These are phyloP conservation scores for Cunninghamia lanceolata DNA, from an alignment of 75 land plant genomes.

Conservation along the genomic window DNA sequence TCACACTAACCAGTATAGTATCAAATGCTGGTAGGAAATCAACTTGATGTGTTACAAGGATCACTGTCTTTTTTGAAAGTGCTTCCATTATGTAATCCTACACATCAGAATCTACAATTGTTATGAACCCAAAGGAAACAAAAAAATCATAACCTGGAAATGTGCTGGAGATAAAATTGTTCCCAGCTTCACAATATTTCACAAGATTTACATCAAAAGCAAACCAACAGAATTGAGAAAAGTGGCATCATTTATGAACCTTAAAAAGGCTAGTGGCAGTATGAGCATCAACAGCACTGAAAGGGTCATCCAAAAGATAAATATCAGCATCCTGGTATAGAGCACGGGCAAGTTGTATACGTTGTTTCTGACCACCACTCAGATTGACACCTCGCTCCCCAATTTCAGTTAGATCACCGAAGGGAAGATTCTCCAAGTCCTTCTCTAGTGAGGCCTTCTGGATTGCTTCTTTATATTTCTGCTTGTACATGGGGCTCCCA, in stretches of 20 bases:
- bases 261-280: constrained; percentile 26
- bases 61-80: constrained; percentile 61
- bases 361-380: constrained; percentile 47
- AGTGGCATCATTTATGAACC: constrained; percentile 4
- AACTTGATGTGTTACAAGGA: constrained; percentile 90
- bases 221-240: not conserved
- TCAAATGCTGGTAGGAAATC: constrained; percentile 82
- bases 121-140: not conserved
- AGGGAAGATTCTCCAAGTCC: constrained; percentile 27
- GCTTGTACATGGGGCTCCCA: constrained; percentile 21
- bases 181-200: not conserved
- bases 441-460: constrained; percentile 22
- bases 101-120: not conserved
- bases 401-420: constrained; percentile 37
- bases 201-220: not conserved
- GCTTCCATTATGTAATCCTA: constrained; percentile 78
- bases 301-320: constrained; percentile 42
- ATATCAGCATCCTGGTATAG: constrained; percentile 40
- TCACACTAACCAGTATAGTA: constrained; percentile 59
- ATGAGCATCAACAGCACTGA: constrained; percentile 52
- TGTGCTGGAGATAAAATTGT: not conserved
- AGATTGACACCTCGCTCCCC: constrained; percentile 44
- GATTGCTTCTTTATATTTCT: constrained; percentile 21
- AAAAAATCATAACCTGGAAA: not conserved
- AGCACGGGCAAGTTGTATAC: constrained; percentile 40